Evolutionary conservation across 2,329 filamentous ascomycete species (phyloP).

Genomic region (Polychaeton citri): DNA sequence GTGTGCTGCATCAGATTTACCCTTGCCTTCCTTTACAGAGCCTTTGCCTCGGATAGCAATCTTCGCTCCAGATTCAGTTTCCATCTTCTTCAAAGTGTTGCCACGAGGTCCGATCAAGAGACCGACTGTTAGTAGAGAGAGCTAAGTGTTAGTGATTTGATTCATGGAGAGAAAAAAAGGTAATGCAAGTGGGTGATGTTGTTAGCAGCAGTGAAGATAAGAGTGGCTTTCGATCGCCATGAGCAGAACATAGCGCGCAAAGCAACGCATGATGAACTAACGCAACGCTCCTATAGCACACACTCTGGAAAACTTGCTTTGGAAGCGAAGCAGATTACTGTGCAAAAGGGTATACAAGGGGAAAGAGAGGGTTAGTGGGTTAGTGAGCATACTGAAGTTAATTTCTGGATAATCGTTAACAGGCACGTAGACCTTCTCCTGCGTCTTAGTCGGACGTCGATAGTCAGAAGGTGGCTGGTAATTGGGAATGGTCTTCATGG

Average conservation of each 20-base stretch:
- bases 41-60: constrained; percentile 99
- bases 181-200: no score
- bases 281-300: constrained; percentile 16
- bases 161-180: constrained; percentile 9
- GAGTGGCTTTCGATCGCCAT: constrained; percentile 21
- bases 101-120: constrained; percentile 99
- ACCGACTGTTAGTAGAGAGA: constrained; percentile 83
- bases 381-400: constrained; percentile 99
- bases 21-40: constrained; percentile 99
- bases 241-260: constrained; percentile 17
- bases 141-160: constrained; percentile 75
- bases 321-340: constrained; percentile 26
- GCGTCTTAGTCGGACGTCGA: constrained; percentile 96
- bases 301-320: not conserved
- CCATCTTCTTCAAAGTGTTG: constrained; percentile 99
- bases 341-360: constrained; percentile 17
- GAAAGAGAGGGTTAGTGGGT: constrained; percentile 52
- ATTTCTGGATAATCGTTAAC: constrained; percentile 99
- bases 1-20: constrained; percentile 95
- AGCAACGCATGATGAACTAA: constrained; percentile 24
- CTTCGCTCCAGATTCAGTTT: constrained; percentile 90
- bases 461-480: constrained; percentile 98
- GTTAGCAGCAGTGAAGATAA: constrained; percentile 18
- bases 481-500: constrained; percentile 99
- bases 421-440: constrained; percentile 99